Base-by-base conservation (phyloP, 139 green algal genomes). In the Zygnema circumcarinatum region DNA sequence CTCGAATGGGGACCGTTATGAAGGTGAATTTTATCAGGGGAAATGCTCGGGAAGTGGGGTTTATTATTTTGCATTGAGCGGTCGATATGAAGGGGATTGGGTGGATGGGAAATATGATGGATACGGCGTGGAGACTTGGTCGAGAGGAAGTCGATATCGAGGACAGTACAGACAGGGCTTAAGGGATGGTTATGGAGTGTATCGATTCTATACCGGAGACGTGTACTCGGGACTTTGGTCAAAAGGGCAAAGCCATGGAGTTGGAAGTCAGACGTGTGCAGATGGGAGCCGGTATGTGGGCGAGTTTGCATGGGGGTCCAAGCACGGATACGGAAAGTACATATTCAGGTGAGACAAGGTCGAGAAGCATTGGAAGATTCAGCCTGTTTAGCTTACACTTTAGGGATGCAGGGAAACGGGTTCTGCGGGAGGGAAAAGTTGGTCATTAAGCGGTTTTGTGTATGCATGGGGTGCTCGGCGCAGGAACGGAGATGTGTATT, bases 121-220 rank as follows among this genome's bases (percentile, higher is more conserved):
- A 35, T 82, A 90, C 47, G 85, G 85, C 3, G 52, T 90, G 11
- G 85, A 90, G 39, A 90, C 85, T 3, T 90, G 85, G 85, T 83
- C 85, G 31, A 41, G 76, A 29, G 85, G 85, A 36, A 90, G 85
- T 29, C 79, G 85, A 22, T 90, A 90, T 47, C 22, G 85, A 1
- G 85, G 85, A n/a, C 85, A 90, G 33, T 90, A 90, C 52, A 67
- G 47, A 67, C 38, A 90, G 29, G 85, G 85, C 25, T 29, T 90
- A 38, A 67, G 85, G 20, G 78, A 88, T 20, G 85, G 85, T 3
- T 88, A 88, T 85, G 85, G 85, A 11, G 76, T 90, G n/a, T 90
- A 90, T 29, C 42, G 85, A 32, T 90, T 90, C 38, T 90, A 90
- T 39, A 90, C 85, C n/a, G 85, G 85, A 22, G 85, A 90, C 29